Conservation (phyloP, 2,329 filamentous ascomycete genomes). For the Phoma sp. region DNA sequence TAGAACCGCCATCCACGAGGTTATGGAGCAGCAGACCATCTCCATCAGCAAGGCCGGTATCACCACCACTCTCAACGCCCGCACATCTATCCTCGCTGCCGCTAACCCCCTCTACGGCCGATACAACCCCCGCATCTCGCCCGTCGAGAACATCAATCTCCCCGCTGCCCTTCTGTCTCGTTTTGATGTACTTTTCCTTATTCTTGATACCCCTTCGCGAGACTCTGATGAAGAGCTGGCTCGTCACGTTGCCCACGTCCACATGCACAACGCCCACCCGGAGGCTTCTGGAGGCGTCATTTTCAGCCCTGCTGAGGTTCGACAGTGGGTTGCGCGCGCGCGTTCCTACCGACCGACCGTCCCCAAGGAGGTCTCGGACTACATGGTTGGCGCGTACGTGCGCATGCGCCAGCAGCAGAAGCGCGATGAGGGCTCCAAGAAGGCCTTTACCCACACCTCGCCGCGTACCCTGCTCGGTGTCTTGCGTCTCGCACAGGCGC, state of each 20-base stretch:
- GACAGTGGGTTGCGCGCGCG: slow-evolving; percentile 93
- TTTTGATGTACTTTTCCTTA: slow-evolving; percentile 96
- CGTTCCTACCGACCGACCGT: slow-evolving; percentile 87
- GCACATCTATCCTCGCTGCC: slow-evolving; percentile 92
- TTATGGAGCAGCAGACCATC: slow-evolving; percentile 88
- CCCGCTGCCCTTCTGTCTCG: slow-evolving; percentile 95
- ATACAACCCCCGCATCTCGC: slow-evolving; percentile 96
- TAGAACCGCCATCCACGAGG: slow-evolving; percentile 82
- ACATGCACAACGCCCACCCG: slow-evolving; percentile 95
- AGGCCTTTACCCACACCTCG: slow-evolving; percentile 92
- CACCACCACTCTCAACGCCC: slow-evolving; percentile 93
- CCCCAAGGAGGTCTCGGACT: slow-evolving; percentile 85
- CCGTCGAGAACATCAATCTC: slow-evolving; percentile 98
- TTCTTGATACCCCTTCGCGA: slow-evolving; percentile 89
- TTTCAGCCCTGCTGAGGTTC: slow-evolving; percentile 90
- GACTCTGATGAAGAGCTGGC: slow-evolving; percentile 93
- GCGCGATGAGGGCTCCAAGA: slow-evolving; percentile 86
- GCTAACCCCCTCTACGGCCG: slow-evolving; percentile 97
- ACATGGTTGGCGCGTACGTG: slow-evolving; percentile 96
- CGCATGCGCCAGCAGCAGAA: slow-evolving; percentile 91
- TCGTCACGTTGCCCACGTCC: slow-evolving; percentile 92
- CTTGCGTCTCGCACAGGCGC: slow-evolving; percentile 88
- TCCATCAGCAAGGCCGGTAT: slow-evolving; percentile 92
- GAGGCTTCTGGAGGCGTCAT: slow-evolving; percentile 72
- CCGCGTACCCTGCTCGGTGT: slow-evolving; percentile 92